Evolutionary conservation across 768 basidiomycete genomes (phyloP), one percentile per base, ranked within the genome.

Genomic region (Termitomyces sp.): DNA sequence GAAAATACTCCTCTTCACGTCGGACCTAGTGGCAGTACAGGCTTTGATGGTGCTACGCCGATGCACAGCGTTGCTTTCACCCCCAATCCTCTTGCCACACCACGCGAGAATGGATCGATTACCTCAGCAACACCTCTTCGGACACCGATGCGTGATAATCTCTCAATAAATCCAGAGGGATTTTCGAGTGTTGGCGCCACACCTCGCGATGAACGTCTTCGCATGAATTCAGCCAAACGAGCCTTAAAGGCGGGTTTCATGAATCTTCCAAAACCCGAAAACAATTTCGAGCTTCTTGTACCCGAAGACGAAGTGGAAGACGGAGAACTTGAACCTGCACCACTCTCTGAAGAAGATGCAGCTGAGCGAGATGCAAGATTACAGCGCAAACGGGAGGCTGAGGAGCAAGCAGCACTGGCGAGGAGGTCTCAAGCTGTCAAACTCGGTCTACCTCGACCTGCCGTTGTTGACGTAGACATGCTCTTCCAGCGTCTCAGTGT

Each of bases 41-140:
- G 97, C 2, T 99, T 93, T 66, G 94, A 94, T 67, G 81, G 94
- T 44, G 96, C 94, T 0, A 98, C 96, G 4, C 97, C 97, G n/a
- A 86, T 83, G 21, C 93, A 93, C 62, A 84, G 86, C 61, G 87
- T 90, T 28, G 81, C 91, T 0, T 93, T 95, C 59, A 99, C 97
- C 0, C 97, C 97, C 3, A 99, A 98, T 72, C 97, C 96, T 5
- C 83, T 98, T 10, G 90, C 90, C 15, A 97, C 96, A 0, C 95
- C 93, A 60, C 83, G 80, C 32, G 70, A 69, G 7, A 80, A 76
- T 10, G 68, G 68, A 12, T 57, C 63, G 32, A 76, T 74, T 1
- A 71, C 78, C 17, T 76, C 83, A 21, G 81, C 83, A 0, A 97
- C 96, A 0, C 94, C 95, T 2, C 74, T 95, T 24, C 87, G 93